These are phyloP conservation scores for Phaeomoniella chlamydospora DNA, from an alignment of 2,329 filamentous ascomycete species.

Conservation along the genomic window DNA sequence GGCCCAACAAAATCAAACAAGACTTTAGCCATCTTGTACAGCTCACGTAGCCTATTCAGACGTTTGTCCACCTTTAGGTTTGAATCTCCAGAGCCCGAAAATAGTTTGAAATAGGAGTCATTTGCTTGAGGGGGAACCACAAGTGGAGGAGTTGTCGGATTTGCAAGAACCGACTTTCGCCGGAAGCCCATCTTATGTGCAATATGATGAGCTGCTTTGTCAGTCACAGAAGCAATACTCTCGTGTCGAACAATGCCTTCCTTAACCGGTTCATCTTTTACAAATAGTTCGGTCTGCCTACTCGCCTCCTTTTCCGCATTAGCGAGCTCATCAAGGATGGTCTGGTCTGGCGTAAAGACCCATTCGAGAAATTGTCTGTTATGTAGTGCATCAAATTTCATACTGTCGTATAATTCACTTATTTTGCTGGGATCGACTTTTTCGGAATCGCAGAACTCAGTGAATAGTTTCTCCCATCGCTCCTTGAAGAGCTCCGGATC, in stretches of 20 bases:
- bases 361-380: slow-evolving; percentile 94
- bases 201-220: slow-evolving; percentile 13
- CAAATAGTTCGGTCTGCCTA: slow-evolving; percentile 7
- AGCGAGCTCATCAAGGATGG: slow-evolving; percentile 19
- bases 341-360: slow-evolving; percentile 78
- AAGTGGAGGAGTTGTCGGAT: slow-evolving; percentile 26
- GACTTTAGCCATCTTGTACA: slow-evolving; percentile 88
- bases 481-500: slow-evolving; percentile 90
- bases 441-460: slow-evolving; percentile 89
- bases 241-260: slow-evolving; percentile 5
- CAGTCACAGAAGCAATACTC: slow-evolving; percentile 4
- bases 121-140: slow-evolving; percentile 46
- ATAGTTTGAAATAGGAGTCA: slow-evolving; percentile 76
- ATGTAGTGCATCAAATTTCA: slow-evolving; percentile 98
- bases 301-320: slow-evolving; percentile 9
- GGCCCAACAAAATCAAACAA: slow-evolving; percentile 97
- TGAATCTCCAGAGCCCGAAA: slow-evolving; percentile 58
- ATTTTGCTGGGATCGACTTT: slow-evolving; percentile 99
- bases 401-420: slow-evolving; percentile 94
- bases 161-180: slow-evolving; percentile 33
- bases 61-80: slow-evolving; percentile 72
- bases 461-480: slow-evolving; percentile 95
- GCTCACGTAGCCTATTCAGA: slow-evolving; percentile 75
- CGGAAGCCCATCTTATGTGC: slow-evolving; percentile 32
- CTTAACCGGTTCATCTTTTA: slow-evolving; percentile 5